Conservation (phyloP, 805 yeast species). For the Lipomyces yamadae region DNA sequence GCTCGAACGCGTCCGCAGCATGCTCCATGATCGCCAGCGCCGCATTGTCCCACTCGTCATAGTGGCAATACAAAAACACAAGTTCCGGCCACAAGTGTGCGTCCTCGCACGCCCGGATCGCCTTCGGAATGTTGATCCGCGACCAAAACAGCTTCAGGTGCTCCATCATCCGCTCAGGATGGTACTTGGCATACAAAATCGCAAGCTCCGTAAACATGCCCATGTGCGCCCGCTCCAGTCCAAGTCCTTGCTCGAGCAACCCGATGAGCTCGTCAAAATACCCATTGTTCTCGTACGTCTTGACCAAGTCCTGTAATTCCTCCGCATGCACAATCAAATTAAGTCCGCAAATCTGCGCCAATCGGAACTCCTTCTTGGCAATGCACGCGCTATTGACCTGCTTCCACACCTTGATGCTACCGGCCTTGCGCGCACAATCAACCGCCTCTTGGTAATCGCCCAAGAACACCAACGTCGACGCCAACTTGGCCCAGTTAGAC, state of each 20-base stretch:
- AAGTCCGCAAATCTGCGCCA: conserved; percentile 98
- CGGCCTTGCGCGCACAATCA: conserved; percentile 98
- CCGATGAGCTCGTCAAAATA: conserved; percentile 90
- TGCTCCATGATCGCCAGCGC: conserved; percentile 95
- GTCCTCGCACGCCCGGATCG: conserved; percentile 86
- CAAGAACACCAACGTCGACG: conserved; percentile 92
- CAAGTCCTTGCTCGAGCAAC: conserved; percentile 92
- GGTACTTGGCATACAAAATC: conserved; percentile 84
- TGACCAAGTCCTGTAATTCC: conserved; percentile 87
- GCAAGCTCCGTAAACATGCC: conserved; percentile 99
- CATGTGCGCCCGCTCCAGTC: conserved; percentile 98
- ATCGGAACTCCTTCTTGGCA: conserved; percentile 89
- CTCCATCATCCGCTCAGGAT: conserved; percentile 90
- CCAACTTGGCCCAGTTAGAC: conserved; percentile 93
- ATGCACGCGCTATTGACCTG: conserved; percentile 97
- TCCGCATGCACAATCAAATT: conserved; percentile 97
- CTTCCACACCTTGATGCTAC: conserved; percentile 92
- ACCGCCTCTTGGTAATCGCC: conserved; percentile 96
- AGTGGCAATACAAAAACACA: conserved; percentile 94
- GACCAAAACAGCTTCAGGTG: conserved; percentile 98
- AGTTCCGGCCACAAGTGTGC: conserved; percentile 97
- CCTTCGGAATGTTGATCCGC: conserved; percentile 96
- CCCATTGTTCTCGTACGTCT: conserved; percentile 85
- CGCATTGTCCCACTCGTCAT: conserved; percentile 99
- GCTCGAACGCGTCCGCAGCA: conserved; percentile 91